phyloP scores from a whole-genome alignment of 2,329 filamentous ascomycete species.

The Colletotrichum tropicale region DNA sequence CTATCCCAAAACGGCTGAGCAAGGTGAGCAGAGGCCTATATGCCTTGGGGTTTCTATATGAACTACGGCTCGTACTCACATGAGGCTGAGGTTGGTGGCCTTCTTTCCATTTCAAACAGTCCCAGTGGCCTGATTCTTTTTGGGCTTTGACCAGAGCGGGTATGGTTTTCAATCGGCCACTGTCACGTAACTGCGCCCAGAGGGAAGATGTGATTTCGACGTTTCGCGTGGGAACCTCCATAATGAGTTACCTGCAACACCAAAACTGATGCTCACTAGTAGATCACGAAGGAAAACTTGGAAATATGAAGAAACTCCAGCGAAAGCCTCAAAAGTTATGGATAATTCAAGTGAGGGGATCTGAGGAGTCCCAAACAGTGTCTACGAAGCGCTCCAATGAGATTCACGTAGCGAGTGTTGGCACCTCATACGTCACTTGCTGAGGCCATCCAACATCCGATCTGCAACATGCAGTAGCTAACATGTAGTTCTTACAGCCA shows the following conservation, averaged over 20 bases:
- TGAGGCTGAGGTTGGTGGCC: not conserved
- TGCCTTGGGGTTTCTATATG: not conserved
- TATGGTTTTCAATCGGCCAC: not conserved
- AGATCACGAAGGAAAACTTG: not conserved
- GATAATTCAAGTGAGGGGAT: not conserved
- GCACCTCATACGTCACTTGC: not conserved
- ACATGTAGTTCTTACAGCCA: not conserved
- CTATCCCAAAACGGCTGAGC: not conserved
- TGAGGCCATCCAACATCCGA: not conserved
- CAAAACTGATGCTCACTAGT: not conserved
- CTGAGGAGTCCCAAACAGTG: not conserved
- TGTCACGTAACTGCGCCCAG: not conserved
- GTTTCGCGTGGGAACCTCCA: not conserved
- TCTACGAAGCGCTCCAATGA: not conserved
- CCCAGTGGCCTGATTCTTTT: not conserved
- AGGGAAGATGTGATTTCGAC: not conserved
- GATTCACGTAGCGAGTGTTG: not conserved
- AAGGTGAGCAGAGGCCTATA: not conserved
- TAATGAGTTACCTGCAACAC: not conserved
- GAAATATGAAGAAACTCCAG: not conserved
- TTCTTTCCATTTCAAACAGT: not conserved
- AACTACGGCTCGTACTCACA: not conserved
- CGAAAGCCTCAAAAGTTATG: not conserved
- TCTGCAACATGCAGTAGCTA: not conserved
- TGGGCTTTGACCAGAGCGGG: not conserved